A percentile compares a stretch with the other conserved stretches of the same genome.
phyloP scores from a whole-genome alignment of 257 asterid species.

The Knoxia roxburghii region DNA sequence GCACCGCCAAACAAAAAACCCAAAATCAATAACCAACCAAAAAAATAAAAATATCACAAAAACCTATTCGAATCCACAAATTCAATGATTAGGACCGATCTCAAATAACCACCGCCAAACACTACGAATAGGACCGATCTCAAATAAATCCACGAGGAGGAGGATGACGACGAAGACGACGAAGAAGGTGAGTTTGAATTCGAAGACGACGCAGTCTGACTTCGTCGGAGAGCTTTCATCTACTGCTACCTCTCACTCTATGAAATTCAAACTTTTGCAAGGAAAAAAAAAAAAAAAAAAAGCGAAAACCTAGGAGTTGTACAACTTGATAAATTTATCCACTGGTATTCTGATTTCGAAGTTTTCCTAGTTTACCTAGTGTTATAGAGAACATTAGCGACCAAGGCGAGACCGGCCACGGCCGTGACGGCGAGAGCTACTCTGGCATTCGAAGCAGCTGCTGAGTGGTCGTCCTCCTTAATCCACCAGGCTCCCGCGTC shows the following conservation, averaged over 20 bases:
- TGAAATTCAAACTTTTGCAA: conserved; percentile 21
- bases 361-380: conserved; percentile 39
- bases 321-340: background rate
- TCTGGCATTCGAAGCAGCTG: conserved; percentile 43
- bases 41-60: background rate
- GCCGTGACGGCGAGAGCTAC: conserved; percentile 65
- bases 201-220: conserved; percentile 77
- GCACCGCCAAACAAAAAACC: conserved; percentile 16
- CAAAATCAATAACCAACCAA: background rate
- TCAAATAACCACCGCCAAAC: too few species aligned
- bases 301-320: background rate
- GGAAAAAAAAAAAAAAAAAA: background rate
- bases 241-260: conserved; percentile 24
- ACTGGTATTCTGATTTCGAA: conserved; percentile 1
- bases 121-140: conserved; percentile 87
- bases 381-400: conserved; percentile 58
- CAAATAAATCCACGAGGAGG: conserved; percentile 84
- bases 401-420: conserved; percentile 70
- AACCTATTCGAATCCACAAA: too few species aligned
- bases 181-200: conserved; percentile 70
- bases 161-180: conserved; percentile 56
- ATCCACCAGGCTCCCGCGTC: conserved; percentile 35
- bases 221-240: conserved; percentile 91
- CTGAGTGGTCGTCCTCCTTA: conserved; percentile 28
- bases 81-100: too few species aligned